Percentiles rank a stretch among this genome's conserved stretches.
These are phyloP conservation scores for Ophiocordyceps camponoti-leonardi DNA, from an alignment of 2,329 filamentous ascomycete genomes.

Conservation along the genomic window DNA sequence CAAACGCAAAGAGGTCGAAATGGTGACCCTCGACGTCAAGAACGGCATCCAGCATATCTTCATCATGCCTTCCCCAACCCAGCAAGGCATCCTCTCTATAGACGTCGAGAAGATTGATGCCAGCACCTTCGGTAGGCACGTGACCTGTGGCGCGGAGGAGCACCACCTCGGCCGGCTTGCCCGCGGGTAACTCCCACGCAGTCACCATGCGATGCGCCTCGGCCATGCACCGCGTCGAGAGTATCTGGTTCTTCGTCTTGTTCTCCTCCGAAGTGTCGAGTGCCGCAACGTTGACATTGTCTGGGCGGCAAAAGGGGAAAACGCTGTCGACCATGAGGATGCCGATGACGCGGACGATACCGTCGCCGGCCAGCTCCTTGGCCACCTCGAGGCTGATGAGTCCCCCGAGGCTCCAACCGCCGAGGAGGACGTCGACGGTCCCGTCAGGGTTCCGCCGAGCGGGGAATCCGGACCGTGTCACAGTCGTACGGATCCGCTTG, in stretches of 20 bases:
- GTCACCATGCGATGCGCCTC: conserved; percentile 23
- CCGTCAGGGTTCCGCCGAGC: conserved; percentile 10
- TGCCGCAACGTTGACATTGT: conserved; percentile 2
- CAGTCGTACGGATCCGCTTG: conserved; percentile 20
- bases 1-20: conserved; percentile 25
- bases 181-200: conserved; percentile 22
- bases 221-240: conserved; percentile 20
- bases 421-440: conserved; percentile 25
- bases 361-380: conserved; percentile 19
- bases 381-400: conserved; percentile 33
- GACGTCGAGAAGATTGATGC: conserved; percentile 22
- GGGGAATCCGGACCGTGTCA: conserved; percentile 14
- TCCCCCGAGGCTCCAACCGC: conserved; percentile 39
- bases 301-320: conserved; percentile 13
- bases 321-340: conserved; percentile 36
- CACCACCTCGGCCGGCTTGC: conserved; percentile 20
- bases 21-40: conserved; percentile 34
- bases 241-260: conserved; percentile 16
- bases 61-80: conserved; percentile 31
- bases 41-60: conserved; percentile 24
- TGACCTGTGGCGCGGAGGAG: conserved; percentile 26
- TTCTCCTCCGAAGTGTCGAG: conserved; percentile 10
- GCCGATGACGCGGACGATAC: conserved; percentile 23
- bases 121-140: conserved; percentile 15
- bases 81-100: conserved; percentile 22